Base-by-base conservation (phyloP, 306 rosid species). In the Rosa rugosa region DNA sequence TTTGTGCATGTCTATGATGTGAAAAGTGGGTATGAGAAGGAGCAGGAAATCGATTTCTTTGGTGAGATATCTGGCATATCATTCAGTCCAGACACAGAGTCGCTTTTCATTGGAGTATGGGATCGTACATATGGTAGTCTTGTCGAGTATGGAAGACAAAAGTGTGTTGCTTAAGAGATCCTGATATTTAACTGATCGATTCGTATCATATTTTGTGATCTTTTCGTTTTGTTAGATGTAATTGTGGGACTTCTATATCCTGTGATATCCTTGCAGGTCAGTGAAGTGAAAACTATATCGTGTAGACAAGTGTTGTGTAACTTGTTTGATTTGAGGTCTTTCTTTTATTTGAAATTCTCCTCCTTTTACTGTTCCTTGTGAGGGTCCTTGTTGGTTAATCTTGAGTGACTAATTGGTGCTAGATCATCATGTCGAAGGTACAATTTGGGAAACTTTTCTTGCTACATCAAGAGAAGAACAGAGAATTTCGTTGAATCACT, bases 31-130 rank as follows among this genome's bases (percentile, higher is more conserved):
- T 93, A 88, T 27, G 86, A 89, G 56, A 86, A 85, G 81, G 97
- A 93, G 82, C 96, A 93, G 75, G 93, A 89, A 80, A 85, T 93
- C 0, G 93, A 91, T 82, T 91, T 93, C 82, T 93, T 93, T 22
- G 98, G 98, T 50, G 98, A 93, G 89, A 87, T 93, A 79, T 88
- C 98, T 27, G 97, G 98, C 69, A 82, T 93, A 72, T 91, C 98
- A 22, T 89, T 93, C 85, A 93, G 98, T 87, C 98, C 97, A 0
- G 98, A 93, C 81, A 85, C 97, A 0, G 96, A 93, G 81, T 89
- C 96, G 0, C 96, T 93, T 46, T 93, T 93, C 57, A 75, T 93
- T 0, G 97, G 98, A 41, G 91, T 89, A 18, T 91, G 93, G 96
- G 94, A 93, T 83, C 96, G 91, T 57, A 88, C 93, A 18, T 91